Evolutionary conservation across 129 eudicot genomes (phyloP), one percentile per base, ranked within the genome.

Genomic region (Kitagawia praeruptora): DNA sequence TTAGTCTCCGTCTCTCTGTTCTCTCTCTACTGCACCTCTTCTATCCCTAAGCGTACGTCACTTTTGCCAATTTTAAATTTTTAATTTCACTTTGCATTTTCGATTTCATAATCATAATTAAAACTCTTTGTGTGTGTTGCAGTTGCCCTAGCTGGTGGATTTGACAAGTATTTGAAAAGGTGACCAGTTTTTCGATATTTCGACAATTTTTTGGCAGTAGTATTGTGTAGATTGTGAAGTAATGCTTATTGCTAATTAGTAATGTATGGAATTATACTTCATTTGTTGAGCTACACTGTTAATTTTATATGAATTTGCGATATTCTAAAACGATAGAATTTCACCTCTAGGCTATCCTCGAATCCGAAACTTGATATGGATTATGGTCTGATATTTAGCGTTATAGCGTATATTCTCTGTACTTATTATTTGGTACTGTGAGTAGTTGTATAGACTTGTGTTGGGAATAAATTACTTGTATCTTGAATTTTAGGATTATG

Each of bases 121-220:
- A 2, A 0, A 76, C 67, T 78, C 34, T 12, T 23, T 81, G 78
- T 34, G 78, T 34, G 79, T 82, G 81, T 84, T 84, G 83, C 89
- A 89, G 98, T 84, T 85, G 95, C 97, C 27, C 34, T 81, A 34
- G 89, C 93, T 15, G 97, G 80, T 9, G 85, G 85, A 79, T 77
- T 91, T 75, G 95, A 93, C 77, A 93, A 85, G 72, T 93, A 91
- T 71, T 67, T 91, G 70, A 93, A 89, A 84, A 91, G 89, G 98
- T 91, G 78, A 83, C 31, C 4, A 2, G 0, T n/a, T 49, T 49
- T n/a, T 58, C 34, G 12, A 58, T 49, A 10, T 0, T 46, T 46
- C 49, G 16, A 46, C 0, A 46, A 46, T 10, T 49, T 23, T 67
- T 34, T 15, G 2, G 40, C 40, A 18, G 27, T 34, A 34, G n/a